Conservation (phyloP, 106 monocot species). For the Agapanthus africanus region DNA sequence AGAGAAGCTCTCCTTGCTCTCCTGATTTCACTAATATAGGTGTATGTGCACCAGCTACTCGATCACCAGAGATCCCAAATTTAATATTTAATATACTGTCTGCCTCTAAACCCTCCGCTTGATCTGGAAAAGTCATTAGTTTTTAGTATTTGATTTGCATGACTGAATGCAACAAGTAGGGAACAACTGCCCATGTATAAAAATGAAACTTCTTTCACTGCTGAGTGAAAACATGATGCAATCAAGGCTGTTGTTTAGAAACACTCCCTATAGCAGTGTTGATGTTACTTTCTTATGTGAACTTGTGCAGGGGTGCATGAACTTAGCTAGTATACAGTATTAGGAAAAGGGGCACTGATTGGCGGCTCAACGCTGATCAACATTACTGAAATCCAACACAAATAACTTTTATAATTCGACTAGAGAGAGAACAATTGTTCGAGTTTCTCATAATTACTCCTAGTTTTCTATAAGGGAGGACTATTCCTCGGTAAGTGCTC, state of each 20-base stretch:
- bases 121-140: slow-evolving; percentile 23
- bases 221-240: slow-evolving; percentile 1
- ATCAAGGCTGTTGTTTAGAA: background rate
- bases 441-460: no score
- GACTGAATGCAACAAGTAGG: background rate
- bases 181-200: background rate
- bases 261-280: background rate
- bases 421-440: background rate
- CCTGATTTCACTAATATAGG: slow-evolving; percentile 28
- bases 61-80: slow-evolving; percentile 66
- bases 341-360: no score
- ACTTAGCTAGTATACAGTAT: no score
- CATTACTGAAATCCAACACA: background rate
- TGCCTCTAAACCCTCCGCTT: slow-evolving; percentile 26
- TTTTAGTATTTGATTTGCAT: background rate
- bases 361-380: background rate
- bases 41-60: slow-evolving; percentile 72
- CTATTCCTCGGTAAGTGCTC: background rate
- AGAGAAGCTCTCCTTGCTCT: slow-evolving; percentile 31
- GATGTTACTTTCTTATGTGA: background rate
- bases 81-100: slow-evolving; percentile 79
- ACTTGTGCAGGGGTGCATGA: background rate
- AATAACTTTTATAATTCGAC: background rate
- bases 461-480: no score
- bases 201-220: background rate